These are phyloP conservation scores for Ophiocordyceps robertsii DNA, from an alignment of 2,329 filamentous ascomycete genomes.

Conservation along the genomic window DNA sequence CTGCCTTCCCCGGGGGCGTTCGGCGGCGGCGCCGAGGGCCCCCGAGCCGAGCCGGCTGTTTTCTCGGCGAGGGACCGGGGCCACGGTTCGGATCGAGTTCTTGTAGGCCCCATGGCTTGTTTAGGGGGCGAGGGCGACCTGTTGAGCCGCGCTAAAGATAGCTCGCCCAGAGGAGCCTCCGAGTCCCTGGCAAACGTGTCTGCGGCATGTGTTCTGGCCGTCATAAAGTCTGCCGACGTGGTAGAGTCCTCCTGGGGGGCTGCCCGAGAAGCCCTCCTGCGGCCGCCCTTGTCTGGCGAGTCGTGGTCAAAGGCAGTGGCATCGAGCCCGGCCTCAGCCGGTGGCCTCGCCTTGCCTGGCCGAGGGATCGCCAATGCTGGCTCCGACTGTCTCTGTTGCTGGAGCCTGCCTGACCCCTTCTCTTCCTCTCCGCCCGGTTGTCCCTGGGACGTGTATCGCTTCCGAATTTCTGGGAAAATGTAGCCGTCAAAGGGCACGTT, in stretches of 20 bases:
- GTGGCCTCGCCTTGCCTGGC: slow-evolving; percentile 3
- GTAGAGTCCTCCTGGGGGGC: slow-evolving; percentile 9
- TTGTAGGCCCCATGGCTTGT: slow-evolving; percentile 5
- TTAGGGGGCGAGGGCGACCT: slow-evolving; percentile 23
- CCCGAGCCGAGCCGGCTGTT: not conserved
- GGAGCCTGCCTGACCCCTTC: not conserved
- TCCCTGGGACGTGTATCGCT: slow-evolving; percentile 11
- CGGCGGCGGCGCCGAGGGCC: slow-evolving; percentile 4
- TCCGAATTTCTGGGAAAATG: slow-evolving; percentile 32
- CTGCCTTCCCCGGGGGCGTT: not conserved
- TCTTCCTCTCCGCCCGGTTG: slow-evolving; percentile 1
- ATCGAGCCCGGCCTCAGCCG: slow-evolving; percentile 19
- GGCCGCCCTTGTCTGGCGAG: slow-evolving; percentile 7
- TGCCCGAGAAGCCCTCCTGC: slow-evolving; percentile 1
- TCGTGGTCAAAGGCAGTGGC: slow-evolving; percentile 24
- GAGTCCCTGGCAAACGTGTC: slow-evolving; percentile 13
- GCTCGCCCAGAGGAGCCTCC: slow-evolving; percentile 25
- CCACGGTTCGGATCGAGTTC: slow-evolving; percentile 26
- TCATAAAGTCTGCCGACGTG: slow-evolving; percentile 25
- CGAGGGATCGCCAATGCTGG: not conserved
- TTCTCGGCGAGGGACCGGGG: slow-evolving; percentile 1
- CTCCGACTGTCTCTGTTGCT: slow-evolving; percentile 1
- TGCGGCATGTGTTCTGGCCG: slow-evolving; percentile 24
- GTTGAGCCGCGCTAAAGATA: slow-evolving; percentile 26
- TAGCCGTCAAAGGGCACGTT: slow-evolving; percentile 31